phyloP scores from a whole-genome alignment of 202 grass and related monocot genomes.

The Schoenoplectus triqueter region DNA sequence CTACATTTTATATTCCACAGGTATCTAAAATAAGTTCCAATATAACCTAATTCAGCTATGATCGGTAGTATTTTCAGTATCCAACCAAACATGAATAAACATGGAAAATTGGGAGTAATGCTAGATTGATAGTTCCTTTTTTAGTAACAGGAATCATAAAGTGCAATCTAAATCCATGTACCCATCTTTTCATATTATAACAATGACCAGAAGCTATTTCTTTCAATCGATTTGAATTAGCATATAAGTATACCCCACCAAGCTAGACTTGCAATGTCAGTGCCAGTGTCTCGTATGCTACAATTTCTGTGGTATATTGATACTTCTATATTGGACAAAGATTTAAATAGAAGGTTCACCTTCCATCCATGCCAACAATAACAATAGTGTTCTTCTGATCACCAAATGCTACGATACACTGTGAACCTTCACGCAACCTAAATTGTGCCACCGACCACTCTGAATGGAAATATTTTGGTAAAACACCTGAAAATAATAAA shows the following conservation, averaged over 20 bases:
- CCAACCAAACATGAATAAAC: background rate
- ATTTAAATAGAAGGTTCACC: slow-evolving; percentile 42
- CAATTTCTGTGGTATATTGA: background rate
- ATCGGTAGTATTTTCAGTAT: background rate
- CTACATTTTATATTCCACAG: background rate
- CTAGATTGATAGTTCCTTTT: background rate
- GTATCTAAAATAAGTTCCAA: background rate
- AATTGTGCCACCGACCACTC: slow-evolving; percentile 99
- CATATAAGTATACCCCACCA: background rate
- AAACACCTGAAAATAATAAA: slow-evolving; percentile 58
- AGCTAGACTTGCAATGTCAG: background rate
- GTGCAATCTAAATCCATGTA: background rate
- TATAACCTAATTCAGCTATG: background rate
- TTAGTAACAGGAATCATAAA: background rate
- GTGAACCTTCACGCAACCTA: slow-evolving; percentile 77
- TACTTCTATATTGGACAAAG: background rate
- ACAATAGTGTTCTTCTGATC: slow-evolving; percentile 89
- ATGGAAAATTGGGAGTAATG: background rate
- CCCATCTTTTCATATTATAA: background rate
- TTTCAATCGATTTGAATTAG: background rate
- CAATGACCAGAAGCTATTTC: background rate
- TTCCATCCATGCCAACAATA: slow-evolving; percentile 95
- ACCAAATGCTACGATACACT: slow-evolving; percentile 93
- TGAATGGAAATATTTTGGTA: slow-evolving; percentile 97
- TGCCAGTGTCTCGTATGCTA: background rate